Conservation (phyloP, 2,329 filamentous ascomycete species). For the Exophiala oligosperma region DNA sequence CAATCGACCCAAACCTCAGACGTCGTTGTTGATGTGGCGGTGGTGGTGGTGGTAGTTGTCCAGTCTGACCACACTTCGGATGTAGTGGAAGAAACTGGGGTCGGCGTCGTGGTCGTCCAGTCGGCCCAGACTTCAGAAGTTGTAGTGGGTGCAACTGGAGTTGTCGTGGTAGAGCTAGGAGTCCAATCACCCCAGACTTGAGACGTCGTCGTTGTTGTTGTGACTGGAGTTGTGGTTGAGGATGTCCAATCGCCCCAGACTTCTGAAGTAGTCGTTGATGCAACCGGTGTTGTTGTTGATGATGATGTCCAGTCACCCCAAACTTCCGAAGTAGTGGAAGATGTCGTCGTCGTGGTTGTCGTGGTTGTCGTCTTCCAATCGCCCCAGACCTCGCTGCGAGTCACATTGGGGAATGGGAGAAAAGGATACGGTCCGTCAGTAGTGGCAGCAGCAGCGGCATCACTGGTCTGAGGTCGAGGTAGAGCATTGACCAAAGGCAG, state of each 20-base stretch:
- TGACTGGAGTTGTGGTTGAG: background rate
- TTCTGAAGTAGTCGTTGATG: background rate
- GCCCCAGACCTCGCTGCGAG: too few relatives aligned
- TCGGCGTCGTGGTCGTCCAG: background rate
- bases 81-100: background rate
- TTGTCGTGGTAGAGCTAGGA: background rate
- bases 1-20: background rate
- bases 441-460: background rate
- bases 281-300: too few relatives aligned
- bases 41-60: background rate
- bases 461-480: conserved; percentile 1
- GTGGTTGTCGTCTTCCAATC: too few relatives aligned
- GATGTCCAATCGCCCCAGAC: background rate
- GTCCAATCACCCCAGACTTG: background rate
- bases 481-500: conserved; percentile 10
- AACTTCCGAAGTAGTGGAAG: too few relatives aligned
- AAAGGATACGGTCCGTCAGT: background rate
- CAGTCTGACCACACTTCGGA: background rate
- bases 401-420: too few relatives aligned
- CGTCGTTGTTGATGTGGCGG: background rate
- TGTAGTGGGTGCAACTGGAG: background rate
- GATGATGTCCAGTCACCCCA: too few relatives aligned
- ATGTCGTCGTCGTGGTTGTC: too few relatives aligned
- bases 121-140: background rate
- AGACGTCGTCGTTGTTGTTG: background rate